Evolutionary conservation across 495 filamentous ascomycete genomes (phyloP).

Genomic region (Penicillium arizonense): DNA sequence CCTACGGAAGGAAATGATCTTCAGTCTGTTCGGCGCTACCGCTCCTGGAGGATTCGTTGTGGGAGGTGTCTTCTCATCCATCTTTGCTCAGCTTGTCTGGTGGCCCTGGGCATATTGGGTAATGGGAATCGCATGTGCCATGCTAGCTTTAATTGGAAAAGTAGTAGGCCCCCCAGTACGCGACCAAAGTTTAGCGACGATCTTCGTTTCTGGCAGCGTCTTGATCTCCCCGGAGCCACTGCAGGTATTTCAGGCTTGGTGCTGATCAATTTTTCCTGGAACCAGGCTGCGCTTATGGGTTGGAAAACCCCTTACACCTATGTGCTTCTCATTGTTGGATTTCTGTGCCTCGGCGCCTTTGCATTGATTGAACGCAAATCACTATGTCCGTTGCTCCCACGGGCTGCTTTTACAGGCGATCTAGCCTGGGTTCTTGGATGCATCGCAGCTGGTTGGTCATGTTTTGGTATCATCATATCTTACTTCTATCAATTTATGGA

Average conservation of each 20-base stretch:
- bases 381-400: slow-evolving; percentile 54
- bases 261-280: slow-evolving; percentile 60
- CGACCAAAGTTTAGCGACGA: slow-evolving; percentile 9
- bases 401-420: slow-evolving; percentile 46
- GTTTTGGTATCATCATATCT: slow-evolving; percentile 60
- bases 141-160: slow-evolving; percentile 36
- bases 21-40: slow-evolving; percentile 58
- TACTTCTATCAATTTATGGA: slow-evolving; percentile 57
- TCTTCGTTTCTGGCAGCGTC: slow-evolving; percentile 22
- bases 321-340: slow-evolving; percentile 53
- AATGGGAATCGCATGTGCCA: slow-evolving; percentile 46
- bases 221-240: slow-evolving; percentile 51
- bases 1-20: slow-evolving; percentile 57
- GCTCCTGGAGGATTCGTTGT: slow-evolving; percentile 55
- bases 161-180: slow-evolving; percentile 46
- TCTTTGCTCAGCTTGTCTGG: slow-evolving; percentile 52
- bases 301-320: slow-evolving; percentile 56
- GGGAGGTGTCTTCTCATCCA: slow-evolving; percentile 46
- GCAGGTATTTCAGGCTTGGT: slow-evolving; percentile 56
- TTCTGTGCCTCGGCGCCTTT: slow-evolving; percentile 51
- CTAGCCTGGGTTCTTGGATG: slow-evolving; percentile 54
- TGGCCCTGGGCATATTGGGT: slow-evolving; percentile 68
- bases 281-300: slow-evolving; percentile 57
- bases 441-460: slow-evolving; percentile 57
- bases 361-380: slow-evolving; percentile 46